Percentiles rank a stretch among this genome's conserved stretches.
Evolutionary conservation across 345 rosid genomes (phyloP).

Genomic region (Populus pruinosa): DNA sequence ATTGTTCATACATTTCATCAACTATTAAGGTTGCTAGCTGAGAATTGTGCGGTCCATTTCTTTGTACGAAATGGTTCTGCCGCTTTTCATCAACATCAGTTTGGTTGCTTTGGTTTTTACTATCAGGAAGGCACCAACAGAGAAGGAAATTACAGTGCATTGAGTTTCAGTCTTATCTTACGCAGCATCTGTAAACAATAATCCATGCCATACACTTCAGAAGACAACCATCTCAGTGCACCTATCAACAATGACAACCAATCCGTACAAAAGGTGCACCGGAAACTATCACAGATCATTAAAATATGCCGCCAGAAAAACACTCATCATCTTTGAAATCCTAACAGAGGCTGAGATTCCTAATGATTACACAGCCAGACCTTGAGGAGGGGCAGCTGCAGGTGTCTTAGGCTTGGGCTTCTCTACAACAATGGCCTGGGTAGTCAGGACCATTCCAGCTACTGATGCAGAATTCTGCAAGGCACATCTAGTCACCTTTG

Average conservation of each 20-base stretch:
- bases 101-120: neutral
- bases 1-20: too few relatives aligned
- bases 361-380: constrained; percentile 45
- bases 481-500: constrained; percentile 91
- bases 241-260: neutral
- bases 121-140: neutral
- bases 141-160: neutral
- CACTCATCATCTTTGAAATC: constrained; percentile 3
- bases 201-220: neutral
- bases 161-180: too few relatives aligned
- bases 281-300: neutral
- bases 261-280: neutral
- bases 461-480: constrained; percentile 93
- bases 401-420: constrained; percentile 66
- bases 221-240: neutral
- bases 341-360: constrained; percentile 1
- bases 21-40: too few relatives aligned
- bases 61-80: too few relatives aligned
- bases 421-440: constrained; percentile 96
- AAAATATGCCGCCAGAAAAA: constrained; percentile 1
- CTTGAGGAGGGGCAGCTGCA: constrained; percentile 53
- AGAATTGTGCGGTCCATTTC: too few relatives aligned
- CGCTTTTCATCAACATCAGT: too few relatives aligned
- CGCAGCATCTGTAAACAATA: neutral
- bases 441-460: constrained; percentile 95